Conservation (phyloP, 2,329 filamentous ascomycete genomes). For the Bipolaris zeicola region DNA sequence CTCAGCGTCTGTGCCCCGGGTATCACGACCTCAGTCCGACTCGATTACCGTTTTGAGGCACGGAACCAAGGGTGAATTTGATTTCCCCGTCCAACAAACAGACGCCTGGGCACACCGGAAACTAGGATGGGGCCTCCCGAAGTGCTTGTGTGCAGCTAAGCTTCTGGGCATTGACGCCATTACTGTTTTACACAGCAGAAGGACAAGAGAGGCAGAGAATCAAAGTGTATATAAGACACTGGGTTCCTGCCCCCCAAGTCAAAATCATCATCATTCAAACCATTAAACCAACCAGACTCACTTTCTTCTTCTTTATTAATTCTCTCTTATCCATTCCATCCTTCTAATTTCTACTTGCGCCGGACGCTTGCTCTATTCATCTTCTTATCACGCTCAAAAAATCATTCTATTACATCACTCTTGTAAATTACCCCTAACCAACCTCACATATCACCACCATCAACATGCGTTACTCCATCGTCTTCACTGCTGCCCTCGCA, state of each 20-base stretch:
- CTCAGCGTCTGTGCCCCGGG: conserved; percentile 22
- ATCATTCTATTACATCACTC: background rate
- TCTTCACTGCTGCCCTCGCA: conserved; percentile 54
- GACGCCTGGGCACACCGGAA: conserved; percentile 13
- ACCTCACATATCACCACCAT: conserved; percentile 18
- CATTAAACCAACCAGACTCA: conserved; percentile 23
- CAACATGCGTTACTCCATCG: conserved; percentile 57
- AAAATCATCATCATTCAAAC: conserved; percentile 33
- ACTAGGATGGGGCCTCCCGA: conserved; percentile 9
- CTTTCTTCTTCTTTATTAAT: conserved; percentile 28
- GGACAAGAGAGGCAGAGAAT: background rate
- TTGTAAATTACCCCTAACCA: conserved; percentile 9
- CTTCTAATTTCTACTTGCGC: conserved; percentile 42
- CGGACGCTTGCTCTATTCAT: conserved; percentile 44
- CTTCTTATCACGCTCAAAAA: conserved; percentile 6
- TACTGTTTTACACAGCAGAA: background rate
- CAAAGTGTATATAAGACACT: conserved; percentile 36
- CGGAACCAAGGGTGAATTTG: conserved; percentile 11
- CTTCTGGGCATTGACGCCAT: conserved; percentile 22
- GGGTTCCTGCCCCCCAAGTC: conserved; percentile 15
- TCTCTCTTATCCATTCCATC: conserved; percentile 20
- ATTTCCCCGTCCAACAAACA: background rate
- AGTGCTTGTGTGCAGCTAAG: conserved; percentile 42
- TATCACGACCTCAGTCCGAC: conserved; percentile 27
- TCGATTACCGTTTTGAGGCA: conserved; percentile 22